Base-by-base conservation (phyloP, 306 rosid genomes). In the Neltuma alba region DNA sequence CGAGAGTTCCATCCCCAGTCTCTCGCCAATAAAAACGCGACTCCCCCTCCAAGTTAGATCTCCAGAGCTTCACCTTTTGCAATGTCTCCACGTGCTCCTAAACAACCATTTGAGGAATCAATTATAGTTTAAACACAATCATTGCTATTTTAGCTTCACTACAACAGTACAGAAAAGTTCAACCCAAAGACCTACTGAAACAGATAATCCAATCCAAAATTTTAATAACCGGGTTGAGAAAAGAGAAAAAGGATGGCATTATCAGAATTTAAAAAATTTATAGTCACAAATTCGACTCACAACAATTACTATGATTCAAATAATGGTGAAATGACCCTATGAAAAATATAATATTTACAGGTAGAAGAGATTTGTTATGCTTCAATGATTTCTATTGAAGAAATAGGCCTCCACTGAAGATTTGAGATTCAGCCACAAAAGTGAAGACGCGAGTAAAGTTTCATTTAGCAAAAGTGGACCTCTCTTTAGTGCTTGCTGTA, bases 1-100 rank as follows among this genome's bases (percentile, higher is more conserved):
- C 91, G 44, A 89, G 44, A 28, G 98, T 94, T 74, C 98, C 98
- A 14, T 80, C 82, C 16, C 31, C 57, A 76, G 92, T 89, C 91
- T 94, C 97, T 82, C 84, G 85, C 97, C 98, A 92, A 84, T 87
- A 92, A 86, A 92, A 91, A 52, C 81, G 62, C 57, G 94, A 87
- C 84, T 94, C 98, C 85, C 92, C 98, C 80, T 85, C 82, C 72
- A 94, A 84, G 86, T 94, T 91, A 86, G 91, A 89, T 81, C 83
- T 94, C 90, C 92, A 97, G 70, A 91, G 93, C 86, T 92, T 94
- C 97, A 89, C 79, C 45, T 94, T 93, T 52, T 92, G 86, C 86
- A 94, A 88, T 58, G 97, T 89, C 78, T 92, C 91, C 68, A 94
- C 97, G 45, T 94, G 89, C 86, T 85, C 88, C 98, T 94, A 87